A percentile compares a stretch with the other conserved stretches of the same genome.
Evolutionary conservation across 202 grass and related monocot species (phyloP).

Genomic region (Eragrostis tef): DNA sequence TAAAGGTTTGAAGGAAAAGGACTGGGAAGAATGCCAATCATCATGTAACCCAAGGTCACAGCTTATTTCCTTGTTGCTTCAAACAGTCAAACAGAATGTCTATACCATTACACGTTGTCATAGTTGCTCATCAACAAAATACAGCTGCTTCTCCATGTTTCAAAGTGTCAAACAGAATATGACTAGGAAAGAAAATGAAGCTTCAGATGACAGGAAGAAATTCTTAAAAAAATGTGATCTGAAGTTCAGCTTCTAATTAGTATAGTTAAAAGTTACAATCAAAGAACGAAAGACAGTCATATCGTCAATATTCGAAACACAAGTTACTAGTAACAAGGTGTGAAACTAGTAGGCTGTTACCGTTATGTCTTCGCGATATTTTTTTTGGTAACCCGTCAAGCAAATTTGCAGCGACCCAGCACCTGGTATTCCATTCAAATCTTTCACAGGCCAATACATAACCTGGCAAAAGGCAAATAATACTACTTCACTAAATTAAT

Average conservation of each 20-base stretch:
- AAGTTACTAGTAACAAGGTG: background rate
- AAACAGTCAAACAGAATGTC: too few species aligned
- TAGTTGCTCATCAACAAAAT: too few species aligned
- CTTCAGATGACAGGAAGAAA: background rate
- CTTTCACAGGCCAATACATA: constrained; percentile 72
- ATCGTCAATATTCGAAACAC: background rate
- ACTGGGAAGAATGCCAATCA: too few species aligned
- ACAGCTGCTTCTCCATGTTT: too few species aligned
- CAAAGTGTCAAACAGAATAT: too few species aligned
- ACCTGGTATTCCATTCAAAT: constrained; percentile 75
- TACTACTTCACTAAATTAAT: background rate
- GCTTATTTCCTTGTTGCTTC: too few species aligned
- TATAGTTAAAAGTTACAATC: background rate
- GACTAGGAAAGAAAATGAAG: background rate
- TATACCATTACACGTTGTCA: too few species aligned
- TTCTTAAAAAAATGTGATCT: background rate
- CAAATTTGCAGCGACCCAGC: constrained; percentile 69
- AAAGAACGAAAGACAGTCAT: background rate
- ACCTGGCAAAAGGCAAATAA: constrained; percentile 50
- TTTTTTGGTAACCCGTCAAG: constrained; percentile 79
- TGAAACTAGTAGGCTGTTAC: constrained; percentile 44
- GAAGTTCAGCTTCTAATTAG: background rate
- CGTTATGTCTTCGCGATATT: constrained; percentile 75
- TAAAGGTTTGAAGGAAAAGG: too few species aligned
- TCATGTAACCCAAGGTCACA: background rate